A percentile compares a stretch with the other conserved stretches of the same genome.
Evolutionary conservation across 2,329 filamentous ascomycete species (phyloP).

Genomic region (Chrysoporthe cubensis): DNA sequence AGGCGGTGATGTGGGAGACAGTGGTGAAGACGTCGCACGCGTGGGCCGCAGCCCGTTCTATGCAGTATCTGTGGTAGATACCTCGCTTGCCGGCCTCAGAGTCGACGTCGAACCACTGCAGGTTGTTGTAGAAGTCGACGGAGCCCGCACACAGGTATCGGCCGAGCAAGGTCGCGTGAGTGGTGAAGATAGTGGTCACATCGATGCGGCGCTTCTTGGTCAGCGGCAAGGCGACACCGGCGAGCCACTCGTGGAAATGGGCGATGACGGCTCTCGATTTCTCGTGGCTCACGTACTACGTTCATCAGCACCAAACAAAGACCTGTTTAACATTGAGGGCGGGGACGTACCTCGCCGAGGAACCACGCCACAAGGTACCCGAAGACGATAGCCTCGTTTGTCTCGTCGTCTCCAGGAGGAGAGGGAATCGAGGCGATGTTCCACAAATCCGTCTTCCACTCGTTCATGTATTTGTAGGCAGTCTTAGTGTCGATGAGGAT

Average conservation of each 20-base stretch:
- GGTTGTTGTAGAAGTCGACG: conserved; percentile 98
- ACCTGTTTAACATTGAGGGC: neutral
- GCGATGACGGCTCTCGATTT: conserved; percentile 91
- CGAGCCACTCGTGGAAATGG: conserved; percentile 98
- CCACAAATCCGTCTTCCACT: conserved; percentile 98
- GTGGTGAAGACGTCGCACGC: conserved; percentile 97
- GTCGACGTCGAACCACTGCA: conserved; percentile 96
- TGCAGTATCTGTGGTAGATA: conserved; percentile 98
- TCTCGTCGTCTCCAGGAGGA: conserved; percentile 88
- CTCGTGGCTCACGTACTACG: conserved; percentile 89
- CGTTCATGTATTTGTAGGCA: conserved; percentile 86
- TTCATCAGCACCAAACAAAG: conserved; percentile 24
- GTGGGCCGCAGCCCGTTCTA: conserved; percentile 91
- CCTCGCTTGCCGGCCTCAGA: conserved; percentile 96
- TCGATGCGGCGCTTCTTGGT: conserved; percentile 95
- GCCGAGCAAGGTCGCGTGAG: conserved; percentile 91
- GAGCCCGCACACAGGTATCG: conserved; percentile 96
- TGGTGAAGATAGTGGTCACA: conserved; percentile 97
- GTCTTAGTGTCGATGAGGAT: conserved; percentile 94
- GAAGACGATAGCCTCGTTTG: conserved; percentile 96
- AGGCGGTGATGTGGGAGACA: conserved; percentile 97
- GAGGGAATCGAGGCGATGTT: conserved; percentile 91
- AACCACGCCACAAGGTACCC: conserved; percentile 98
- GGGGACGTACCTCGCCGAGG: conserved; percentile 78
- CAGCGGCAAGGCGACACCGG: conserved; percentile 89